Base-by-base conservation (phyloP, 179 eudicot genomes). In the Drosera spatulata region DNA sequence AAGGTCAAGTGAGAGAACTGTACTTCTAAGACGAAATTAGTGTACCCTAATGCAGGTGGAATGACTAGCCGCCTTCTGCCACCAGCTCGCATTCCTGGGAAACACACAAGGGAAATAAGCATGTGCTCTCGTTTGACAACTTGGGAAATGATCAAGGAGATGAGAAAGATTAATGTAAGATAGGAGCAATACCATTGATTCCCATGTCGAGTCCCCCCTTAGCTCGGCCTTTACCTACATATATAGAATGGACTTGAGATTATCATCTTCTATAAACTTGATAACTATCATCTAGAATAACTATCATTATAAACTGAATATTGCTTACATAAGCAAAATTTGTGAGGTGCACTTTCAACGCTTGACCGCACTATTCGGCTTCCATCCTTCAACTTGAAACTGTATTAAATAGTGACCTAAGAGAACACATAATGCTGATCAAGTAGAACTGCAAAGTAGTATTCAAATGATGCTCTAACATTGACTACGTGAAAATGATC, bases 181-280 rank as follows among this genome's bases (percentile, higher is more conserved):
- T 56, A 14, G 4, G 39, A 2, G 53, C 47, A 45, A 62, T 87
- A 91, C 97, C 97, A 48, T 80, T 82, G 53, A 88, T 73, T 38
- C 97, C 97, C 62, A 83, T 77, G 64, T 88, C 88, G 69, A 94
- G 75, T 22, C 97, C 97, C 58, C 75, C 82, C 51, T 85, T 73
- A 50, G 77, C 86, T 68, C 66, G 61, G 50, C 76, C 73, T 62
- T 71, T 77, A 63, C 96, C 96, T 89, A 63, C 12, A 69, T 53
- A 57, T 8, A 54, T 42, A 39, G 38, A 6, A 56, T 57, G 13
- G 14, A 56, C 44, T 39, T 39, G 3, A 10, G 49, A 53, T 53
- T 53, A 52, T 2, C 6, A 61, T 38, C 41, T 37, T 45, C 55
- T n/a, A n/a, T 1, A 37, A 41, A 15, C 3, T 14, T 9, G 6